These are phyloP conservation scores for Gracilariopsis chorda DNA, from an alignment of 23 red algal species.

Conservation along the genomic window DNA sequence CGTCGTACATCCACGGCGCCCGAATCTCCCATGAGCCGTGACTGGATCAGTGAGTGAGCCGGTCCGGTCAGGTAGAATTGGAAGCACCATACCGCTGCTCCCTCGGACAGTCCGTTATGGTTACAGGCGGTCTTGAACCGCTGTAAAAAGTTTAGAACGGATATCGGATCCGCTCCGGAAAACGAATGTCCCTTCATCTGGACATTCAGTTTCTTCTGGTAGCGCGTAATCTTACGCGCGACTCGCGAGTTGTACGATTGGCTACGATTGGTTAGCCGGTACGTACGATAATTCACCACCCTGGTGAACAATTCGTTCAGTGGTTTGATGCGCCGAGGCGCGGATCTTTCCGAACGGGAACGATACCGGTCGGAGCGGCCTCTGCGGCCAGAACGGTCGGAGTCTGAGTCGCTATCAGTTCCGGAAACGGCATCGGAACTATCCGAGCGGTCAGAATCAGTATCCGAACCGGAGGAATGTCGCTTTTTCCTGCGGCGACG, in stretches of 20 bases:
- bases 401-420: not conserved
- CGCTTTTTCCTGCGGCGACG: not conserved
- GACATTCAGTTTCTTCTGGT: constrained; percentile 10
- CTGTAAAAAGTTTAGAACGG: constrained; percentile 9
- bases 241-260: not conserved
- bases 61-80: constrained; percentile 15
- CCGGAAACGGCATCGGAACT: not conserved
- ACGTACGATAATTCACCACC: not conserved
- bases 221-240: not conserved
- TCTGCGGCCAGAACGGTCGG: not conserved
- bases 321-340: not conserved
- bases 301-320: constrained; percentile 10
- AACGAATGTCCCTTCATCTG: constrained; percentile 42
- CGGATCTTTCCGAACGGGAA: not conserved
- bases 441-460: not conserved
- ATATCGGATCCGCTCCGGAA: not conserved
- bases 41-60: not conserved
- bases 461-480: not conserved
- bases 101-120: not conserved
- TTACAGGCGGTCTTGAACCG: constrained; percentile 4
- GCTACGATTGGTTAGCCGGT: not conserved
- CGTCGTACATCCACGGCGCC: not conserved
- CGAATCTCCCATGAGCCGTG: not conserved
- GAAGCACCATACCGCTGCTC: not conserved
- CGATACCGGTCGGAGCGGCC: not conserved